Conservation (phyloP, 2,329 filamentous ascomycete species). For the Simplicillium sp. region DNA sequence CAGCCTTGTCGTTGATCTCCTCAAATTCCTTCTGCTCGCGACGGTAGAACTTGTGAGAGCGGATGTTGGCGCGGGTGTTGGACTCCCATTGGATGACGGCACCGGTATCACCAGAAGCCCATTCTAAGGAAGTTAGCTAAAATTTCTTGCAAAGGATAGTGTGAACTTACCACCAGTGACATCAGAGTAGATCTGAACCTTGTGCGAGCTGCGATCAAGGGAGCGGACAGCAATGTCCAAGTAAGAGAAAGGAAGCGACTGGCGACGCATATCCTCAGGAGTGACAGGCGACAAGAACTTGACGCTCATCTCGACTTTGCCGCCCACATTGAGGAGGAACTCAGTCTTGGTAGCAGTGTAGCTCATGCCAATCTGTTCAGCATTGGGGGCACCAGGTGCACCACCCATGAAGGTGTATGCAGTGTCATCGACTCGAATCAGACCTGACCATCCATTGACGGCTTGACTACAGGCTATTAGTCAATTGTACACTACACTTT, state of each 20-base stretch:
- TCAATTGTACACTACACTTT: conserved; percentile 8
- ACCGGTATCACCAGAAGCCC: conserved; percentile 53
- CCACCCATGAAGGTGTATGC: conserved; percentile 61
- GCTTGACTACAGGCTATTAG: conserved; percentile 27
- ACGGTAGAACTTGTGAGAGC: conserved; percentile 56
- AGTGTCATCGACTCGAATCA: conserved; percentile 57
- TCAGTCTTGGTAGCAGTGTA: conserved; percentile 66
- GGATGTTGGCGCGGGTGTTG: conserved; percentile 36
- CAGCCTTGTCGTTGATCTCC: conserved; percentile 60
- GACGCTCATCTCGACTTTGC: conserved; percentile 53
- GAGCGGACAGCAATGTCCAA: conserved; percentile 54
- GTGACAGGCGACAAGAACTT: conserved; percentile 65
- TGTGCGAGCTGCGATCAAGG: conserved; percentile 50
- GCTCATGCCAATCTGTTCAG: conserved; percentile 52
- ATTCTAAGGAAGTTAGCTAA: conserved; percentile 41
- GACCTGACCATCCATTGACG: conserved; percentile 56
- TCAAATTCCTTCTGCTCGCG: conserved; percentile 54
- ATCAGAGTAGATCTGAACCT: conserved; percentile 64
- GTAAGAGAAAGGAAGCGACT: conserved; percentile 64
- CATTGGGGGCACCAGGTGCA: conserved; percentile 35
- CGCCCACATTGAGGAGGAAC: conserved; percentile 57
- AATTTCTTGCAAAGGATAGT: conserved; percentile 25
- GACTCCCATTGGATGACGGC: conserved; percentile 55
- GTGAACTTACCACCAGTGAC: conserved; percentile 34
- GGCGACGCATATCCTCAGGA: conserved; percentile 53